A percentile compares a stretch with the other conserved stretches of the same genome.
phyloP scores from a whole-genome alignment of 1,139 yeast genomes.

The Kurtzmaniella natalensis region DNA sequence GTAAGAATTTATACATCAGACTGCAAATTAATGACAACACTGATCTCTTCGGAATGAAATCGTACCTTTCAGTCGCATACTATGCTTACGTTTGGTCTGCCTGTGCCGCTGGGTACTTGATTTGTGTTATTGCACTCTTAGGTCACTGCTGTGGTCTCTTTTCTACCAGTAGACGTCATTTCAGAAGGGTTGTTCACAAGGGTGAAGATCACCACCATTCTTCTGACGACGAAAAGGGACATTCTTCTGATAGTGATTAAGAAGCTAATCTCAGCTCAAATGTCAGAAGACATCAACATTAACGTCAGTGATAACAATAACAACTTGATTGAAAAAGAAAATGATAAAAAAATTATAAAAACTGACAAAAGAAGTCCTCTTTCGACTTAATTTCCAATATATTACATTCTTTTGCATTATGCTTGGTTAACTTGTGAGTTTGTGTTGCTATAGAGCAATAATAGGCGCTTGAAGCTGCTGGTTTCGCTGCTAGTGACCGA shows the following conservation, averaged over 20 bases:
- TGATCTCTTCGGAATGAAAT: constrained; percentile 28
- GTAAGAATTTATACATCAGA: constrained; percentile 26
- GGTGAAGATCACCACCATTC: constrained; percentile 9
- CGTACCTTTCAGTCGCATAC: constrained; percentile 36
- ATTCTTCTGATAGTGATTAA: constrained; percentile 2
- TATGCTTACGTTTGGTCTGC: constrained; percentile 45
- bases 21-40: constrained; percentile 28
- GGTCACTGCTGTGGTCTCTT: constrained; percentile 46
- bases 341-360: too few species aligned
- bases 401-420: too few species aligned
- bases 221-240: constrained; percentile 8
- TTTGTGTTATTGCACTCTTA: constrained; percentile 30
- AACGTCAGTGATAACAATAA: too few species aligned
- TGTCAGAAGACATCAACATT: too few species aligned
- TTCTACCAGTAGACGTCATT: constrained; percentile 29
- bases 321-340: too few species aligned
- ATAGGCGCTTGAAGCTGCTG: too few species aligned
- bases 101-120: constrained; percentile 32
- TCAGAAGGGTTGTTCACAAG: constrained; percentile 18
- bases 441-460: too few species aligned
- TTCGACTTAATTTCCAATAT: too few species aligned
- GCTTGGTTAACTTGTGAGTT: too few species aligned
- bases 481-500: too few species aligned
- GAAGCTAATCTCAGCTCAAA: too few species aligned
- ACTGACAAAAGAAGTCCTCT: too few species aligned